Percentiles rank a stretch among this genome's conserved stretches.
Conservation (phyloP, 129 eudicot species). For the Escallonia herrerae region DNA sequence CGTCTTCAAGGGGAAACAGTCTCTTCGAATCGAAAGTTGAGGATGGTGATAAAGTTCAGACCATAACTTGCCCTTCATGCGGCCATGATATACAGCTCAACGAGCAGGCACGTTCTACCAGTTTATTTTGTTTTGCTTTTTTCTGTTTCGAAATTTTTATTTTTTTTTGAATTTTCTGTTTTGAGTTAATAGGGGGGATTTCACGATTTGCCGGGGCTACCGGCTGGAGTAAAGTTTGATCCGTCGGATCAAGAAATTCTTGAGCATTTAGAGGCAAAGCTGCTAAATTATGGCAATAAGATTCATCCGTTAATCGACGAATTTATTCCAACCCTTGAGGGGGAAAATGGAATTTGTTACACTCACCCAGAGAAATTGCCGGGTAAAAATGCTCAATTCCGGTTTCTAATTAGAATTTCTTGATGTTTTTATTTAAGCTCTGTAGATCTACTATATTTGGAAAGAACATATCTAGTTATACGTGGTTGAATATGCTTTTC, state of each 20-base stretch:
- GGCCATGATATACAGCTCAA: slow-evolving; percentile 58
- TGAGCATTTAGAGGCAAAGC: slow-evolving; percentile 84
- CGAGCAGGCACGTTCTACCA: slow-evolving; percentile 44
- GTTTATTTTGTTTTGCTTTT: not conserved
- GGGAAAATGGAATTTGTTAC: slow-evolving; percentile 93
- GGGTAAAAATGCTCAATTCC: slow-evolving; percentile 28
- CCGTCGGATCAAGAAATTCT: slow-evolving; percentile 87
- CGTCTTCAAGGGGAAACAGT: slow-evolving; percentile 20
- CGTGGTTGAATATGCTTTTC: not conserved
- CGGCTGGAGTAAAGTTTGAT: slow-evolving; percentile 96
- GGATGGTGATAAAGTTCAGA: slow-evolving; percentile 8
- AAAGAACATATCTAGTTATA: not conserved
- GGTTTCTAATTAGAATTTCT: not conserved
- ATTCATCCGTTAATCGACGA: slow-evolving; percentile 82
- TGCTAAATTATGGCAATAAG: slow-evolving; percentile 37
- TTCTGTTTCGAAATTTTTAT: not conserved
- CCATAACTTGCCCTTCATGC: slow-evolving; percentile 80
- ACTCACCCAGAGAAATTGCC: slow-evolving; percentile 96
- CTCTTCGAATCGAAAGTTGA: slow-evolving; percentile 5
- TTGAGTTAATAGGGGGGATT: slow-evolving; percentile 38
- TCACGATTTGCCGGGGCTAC: slow-evolving; percentile 79
- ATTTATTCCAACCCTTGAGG: slow-evolving; percentile 82
- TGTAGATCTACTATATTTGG: not conserved
- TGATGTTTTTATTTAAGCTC: not conserved
- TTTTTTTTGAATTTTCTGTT: not conserved